A percentile compares a stretch with the other conserved stretches of the same genome.
Evolutionary conservation across 2,329 filamentous ascomycete genomes (phyloP).

Genomic region (Hypoxylon sp.): DNA sequence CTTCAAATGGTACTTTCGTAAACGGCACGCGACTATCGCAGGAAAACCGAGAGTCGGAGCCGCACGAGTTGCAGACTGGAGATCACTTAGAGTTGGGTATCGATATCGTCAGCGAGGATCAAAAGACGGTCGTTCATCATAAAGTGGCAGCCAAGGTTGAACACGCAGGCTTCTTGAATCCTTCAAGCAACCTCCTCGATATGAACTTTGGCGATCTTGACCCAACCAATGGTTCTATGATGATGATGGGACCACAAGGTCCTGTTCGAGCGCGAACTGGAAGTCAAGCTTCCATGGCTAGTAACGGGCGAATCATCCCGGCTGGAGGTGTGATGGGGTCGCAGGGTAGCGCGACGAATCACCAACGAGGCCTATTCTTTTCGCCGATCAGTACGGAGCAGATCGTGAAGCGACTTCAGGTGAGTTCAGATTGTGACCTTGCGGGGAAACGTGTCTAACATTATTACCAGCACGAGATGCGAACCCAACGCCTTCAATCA

Average conservation of each 20-base stretch:
- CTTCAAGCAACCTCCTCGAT: slow-evolving; percentile 81
- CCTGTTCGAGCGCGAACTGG: slow-evolving; percentile 77
- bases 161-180: slow-evolving; percentile 85
- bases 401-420: slow-evolving; percentile 87
- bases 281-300: slow-evolving; percentile 72
- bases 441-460: slow-evolving; percentile 39
- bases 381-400: slow-evolving; percentile 93
- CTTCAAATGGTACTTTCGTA: slow-evolving; percentile 98
- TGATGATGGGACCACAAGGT: slow-evolving; percentile 76
- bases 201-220: slow-evolving; percentile 94
- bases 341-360: slow-evolving; percentile 70
- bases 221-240: slow-evolving; percentile 78
- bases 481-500: slow-evolving; percentile 86
- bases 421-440: slow-evolving; percentile 57
- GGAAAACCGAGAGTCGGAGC: slow-evolving; percentile 96
- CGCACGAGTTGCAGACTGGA: slow-evolving; percentile 89
- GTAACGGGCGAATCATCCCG: slow-evolving; percentile 71
- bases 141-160: slow-evolving; percentile 98
- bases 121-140: slow-evolving; percentile 98
- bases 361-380: slow-evolving; percentile 86
- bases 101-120: slow-evolving; percentile 98
- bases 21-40: slow-evolving; percentile 90
- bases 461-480: slow-evolving; percentile 80
- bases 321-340: slow-evolving; percentile 61
- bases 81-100: slow-evolving; percentile 96